Percentiles rank a stretch among this genome's conserved stretches.
phyloP scores from a whole-genome alignment of 495 filamentous ascomycete genomes.

The Penicillium subrubescens region DNA sequence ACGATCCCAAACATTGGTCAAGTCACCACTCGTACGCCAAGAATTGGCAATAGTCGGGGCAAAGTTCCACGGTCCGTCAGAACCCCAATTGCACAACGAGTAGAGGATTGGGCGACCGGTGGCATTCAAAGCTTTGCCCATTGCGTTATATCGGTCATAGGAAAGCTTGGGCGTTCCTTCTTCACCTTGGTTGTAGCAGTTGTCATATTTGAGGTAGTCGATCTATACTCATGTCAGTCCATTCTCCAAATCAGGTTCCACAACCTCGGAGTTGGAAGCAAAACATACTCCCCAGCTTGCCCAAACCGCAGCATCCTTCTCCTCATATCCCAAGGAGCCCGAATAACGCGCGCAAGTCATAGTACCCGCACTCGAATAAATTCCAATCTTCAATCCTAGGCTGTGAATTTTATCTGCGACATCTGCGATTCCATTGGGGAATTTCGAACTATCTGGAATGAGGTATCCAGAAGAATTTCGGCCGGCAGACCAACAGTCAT shows the following conservation, averaged over 20 bases:
- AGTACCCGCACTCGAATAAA: constrained; percentile 53
- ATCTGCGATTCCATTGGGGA: constrained; percentile 52
- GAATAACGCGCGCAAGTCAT: constrained; percentile 51
- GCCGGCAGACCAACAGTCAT: constrained; percentile 53
- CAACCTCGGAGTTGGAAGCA: background rate
- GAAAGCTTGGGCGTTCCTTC: constrained; percentile 49
- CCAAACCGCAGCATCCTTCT: constrained; percentile 61
- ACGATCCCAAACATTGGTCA: constrained; percentile 25
- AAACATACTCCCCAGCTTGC: constrained; percentile 60
- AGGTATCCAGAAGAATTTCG: constrained; percentile 42
- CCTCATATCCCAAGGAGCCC: constrained; percentile 60
- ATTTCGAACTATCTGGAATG: constrained; percentile 41
- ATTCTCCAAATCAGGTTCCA: background rate
- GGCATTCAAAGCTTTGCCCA: constrained; percentile 62
- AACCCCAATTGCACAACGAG: constrained; percentile 61
- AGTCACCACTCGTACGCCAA: constrained; percentile 58
- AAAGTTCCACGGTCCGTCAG: constrained; percentile 56
- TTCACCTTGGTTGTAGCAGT: constrained; percentile 62
- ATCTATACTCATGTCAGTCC: constrained; percentile 17
- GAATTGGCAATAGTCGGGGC: constrained; percentile 58
- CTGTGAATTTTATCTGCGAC: constrained; percentile 46
- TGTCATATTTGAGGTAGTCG: constrained; percentile 70
- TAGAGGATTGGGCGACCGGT: constrained; percentile 63
- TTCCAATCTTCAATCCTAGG: constrained; percentile 51
- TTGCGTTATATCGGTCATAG: constrained; percentile 56